Evolutionary conservation across 2,329 filamentous ascomycete species (phyloP), one percentile per base, ranked within the genome.

Genomic region (Clonostachys solani): DNA sequence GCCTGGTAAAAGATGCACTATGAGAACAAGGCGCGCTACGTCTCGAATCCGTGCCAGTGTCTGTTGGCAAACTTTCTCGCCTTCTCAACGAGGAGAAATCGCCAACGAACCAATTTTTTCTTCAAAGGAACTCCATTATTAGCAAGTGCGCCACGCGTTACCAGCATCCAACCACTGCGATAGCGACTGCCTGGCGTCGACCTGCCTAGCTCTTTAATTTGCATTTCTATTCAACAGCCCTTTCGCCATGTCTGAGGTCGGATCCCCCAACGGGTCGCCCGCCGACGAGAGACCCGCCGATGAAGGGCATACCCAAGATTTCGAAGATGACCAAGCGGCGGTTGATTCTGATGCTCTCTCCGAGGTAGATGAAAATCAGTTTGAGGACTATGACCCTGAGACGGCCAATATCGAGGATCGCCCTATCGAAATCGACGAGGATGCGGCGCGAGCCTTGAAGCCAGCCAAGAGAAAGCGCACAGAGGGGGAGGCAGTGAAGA

Each of bases 321-420:
- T 56, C 41, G 65, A 68, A n/a, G 68, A 73, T 34, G 71, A 72
- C 43, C 52, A 60, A 5, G 69, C 60, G 12, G 68, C 65, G 6
- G 69, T 65, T 6, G 69, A 66, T 46, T 81, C 77, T 0, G 80
- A 83, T 53, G 65, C 77, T 37, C 74, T 87, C 2, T 86, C 83
- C 18, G 84, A 87, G 59, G 80, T 86, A 52, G 84, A 87, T 56
- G 84, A 86, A 57, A 77, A 84, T 47, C 80, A 87, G 56, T 84
- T 88, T 51, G 81, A 81, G 52, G 82, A 87, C 52, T 87, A 86
- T 65, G 83, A 87, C 52, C 79, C 81, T 10, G 74, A 79, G 40
- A 81, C 77, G 6, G 80, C 81, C 50, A 80, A 82, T 44, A 77
- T 84, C 37, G 80, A 84, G 59, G 77, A 84, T 59, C 73, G 79